Percentiles rank a stretch among this genome's conserved stretches.
These are phyloP conservation scores for Colletotrichum spinosum DNA, from an alignment of 2,329 filamentous ascomycete genomes.

Conservation along the genomic window DNA sequence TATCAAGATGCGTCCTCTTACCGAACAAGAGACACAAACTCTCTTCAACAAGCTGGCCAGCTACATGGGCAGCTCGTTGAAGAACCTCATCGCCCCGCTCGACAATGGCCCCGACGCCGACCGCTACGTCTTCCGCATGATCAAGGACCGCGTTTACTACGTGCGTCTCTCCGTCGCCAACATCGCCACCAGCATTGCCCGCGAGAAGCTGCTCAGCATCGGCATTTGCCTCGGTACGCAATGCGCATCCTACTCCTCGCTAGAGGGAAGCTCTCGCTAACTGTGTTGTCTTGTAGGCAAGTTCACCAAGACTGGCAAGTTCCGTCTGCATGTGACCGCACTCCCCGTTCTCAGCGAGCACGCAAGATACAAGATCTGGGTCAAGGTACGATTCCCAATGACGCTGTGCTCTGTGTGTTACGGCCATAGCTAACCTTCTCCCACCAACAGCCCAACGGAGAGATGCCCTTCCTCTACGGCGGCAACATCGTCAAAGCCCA, in stretches of 20 bases:
- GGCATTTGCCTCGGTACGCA: constrained; percentile 80
- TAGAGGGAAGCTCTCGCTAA: neutral
- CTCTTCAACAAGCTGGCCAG: constrained; percentile 94
- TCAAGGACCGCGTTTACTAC: constrained; percentile 83
- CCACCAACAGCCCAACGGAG: constrained; percentile 76
- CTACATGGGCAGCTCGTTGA: constrained; percentile 89
- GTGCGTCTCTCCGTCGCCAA: constrained; percentile 91
- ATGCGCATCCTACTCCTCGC: neutral
- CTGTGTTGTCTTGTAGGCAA: constrained; percentile 68
- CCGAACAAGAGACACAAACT: constrained; percentile 81
- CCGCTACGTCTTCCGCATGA: constrained; percentile 85
- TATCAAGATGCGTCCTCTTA: constrained; percentile 80
- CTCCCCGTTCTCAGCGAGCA: constrained; percentile 90
- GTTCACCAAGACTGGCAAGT: constrained; percentile 97
- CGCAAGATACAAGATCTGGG: constrained; percentile 96
- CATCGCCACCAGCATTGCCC: constrained; percentile 85
- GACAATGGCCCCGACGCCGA: constrained; percentile 76
- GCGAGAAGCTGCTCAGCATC: constrained; percentile 85
- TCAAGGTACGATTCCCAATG: constrained; percentile 64
- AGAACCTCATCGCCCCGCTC: constrained; percentile 82
- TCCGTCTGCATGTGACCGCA: constrained; percentile 90
- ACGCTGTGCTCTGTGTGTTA: too few relatives aligned
- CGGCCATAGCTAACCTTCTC: neutral
- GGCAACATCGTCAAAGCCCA: constrained; percentile 80
- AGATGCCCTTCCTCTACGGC: constrained; percentile 97